Evolutionary conservation across 768 basidiomycete species (phyloP).

Genomic region (Trametes coccinea): DNA sequence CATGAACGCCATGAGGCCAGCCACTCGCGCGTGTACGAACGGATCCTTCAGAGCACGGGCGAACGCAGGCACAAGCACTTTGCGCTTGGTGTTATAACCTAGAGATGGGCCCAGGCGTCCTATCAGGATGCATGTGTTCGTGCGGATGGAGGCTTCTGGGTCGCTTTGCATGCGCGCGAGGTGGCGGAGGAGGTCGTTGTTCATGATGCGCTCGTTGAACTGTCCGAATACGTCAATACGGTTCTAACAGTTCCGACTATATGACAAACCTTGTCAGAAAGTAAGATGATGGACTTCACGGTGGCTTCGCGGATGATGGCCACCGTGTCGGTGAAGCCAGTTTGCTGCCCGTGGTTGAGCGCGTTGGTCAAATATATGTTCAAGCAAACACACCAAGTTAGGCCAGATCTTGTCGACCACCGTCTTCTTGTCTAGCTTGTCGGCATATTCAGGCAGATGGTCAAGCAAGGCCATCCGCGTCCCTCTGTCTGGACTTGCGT

Average conservation of each 20-base stretch:
- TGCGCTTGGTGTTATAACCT: conserved; percentile 86
- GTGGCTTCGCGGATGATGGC: conserved; percentile 94
- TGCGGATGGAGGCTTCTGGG: conserved; percentile 91
- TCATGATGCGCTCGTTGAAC: conserved; percentile 89
- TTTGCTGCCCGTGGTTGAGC: conserved; percentile 58
- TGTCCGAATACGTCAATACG: conserved; percentile 30
- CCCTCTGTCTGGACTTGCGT: conserved; percentile 86
- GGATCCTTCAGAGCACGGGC: conserved; percentile 84
- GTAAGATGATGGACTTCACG: conserved; percentile 78
- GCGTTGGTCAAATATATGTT: neutral
- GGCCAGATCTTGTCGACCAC: conserved; percentile 93
- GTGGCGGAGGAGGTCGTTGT: conserved; percentile 92
- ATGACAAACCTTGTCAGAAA: conserved; percentile 76
- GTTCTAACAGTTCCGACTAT: neutral
- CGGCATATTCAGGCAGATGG: conserved; percentile 77
- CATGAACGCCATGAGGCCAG: conserved; percentile 94
- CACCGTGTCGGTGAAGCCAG: conserved; percentile 93
- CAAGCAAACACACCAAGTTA: conserved; percentile 62
- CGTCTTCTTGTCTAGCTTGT: conserved; percentile 81
- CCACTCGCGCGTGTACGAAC: conserved; percentile 91
- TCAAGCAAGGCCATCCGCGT: conserved; percentile 94
- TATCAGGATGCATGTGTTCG: conserved; percentile 95
- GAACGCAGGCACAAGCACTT: conserved; percentile 97
- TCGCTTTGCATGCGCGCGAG: conserved; percentile 93
- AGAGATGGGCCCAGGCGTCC: conserved; percentile 86